Evolutionary conservation across 805 yeast species (phyloP).

Genomic region (Hanseniaspora vineae): DNA sequence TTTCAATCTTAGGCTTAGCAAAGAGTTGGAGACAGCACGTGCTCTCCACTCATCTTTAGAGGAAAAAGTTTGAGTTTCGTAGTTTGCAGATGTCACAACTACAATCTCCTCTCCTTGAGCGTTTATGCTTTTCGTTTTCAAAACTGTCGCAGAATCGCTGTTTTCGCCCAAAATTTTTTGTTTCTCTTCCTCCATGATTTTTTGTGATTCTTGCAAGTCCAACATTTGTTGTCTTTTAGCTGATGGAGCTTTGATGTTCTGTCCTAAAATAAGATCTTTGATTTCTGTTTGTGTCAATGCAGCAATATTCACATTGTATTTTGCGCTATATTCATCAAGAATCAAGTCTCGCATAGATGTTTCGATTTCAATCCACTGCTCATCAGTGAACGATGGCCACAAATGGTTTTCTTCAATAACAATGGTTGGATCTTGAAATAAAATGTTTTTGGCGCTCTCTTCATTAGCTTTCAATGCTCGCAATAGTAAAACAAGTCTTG

Average conservation of each 20-base stretch:
- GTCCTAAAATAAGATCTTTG: constrained; percentile 88
- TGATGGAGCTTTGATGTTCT: constrained; percentile 84
- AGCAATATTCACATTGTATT: constrained; percentile 73
- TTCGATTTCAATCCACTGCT: constrained; percentile 89
- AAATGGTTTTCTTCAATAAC: constrained; percentile 66
- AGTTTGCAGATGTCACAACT: constrained; percentile 82
- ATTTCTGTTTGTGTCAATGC: constrained; percentile 88
- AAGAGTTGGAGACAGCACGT: constrained; percentile 67
- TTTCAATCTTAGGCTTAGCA: constrained; percentile 60
- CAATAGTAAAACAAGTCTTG: constrained; percentile 69
- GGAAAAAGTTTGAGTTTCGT: constrained; percentile 72
- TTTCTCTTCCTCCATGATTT: constrained; percentile 29
- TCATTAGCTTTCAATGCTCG: constrained; percentile 69
- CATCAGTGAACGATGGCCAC: constrained; percentile 85
- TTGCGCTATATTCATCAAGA: constrained; percentile 69
- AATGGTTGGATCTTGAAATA: constrained; percentile 62
- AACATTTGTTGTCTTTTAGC: constrained; percentile 74
- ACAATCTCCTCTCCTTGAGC: constrained; percentile 95
- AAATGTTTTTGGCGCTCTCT: constrained; percentile 61
- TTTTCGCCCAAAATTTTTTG: constrained; percentile 31
- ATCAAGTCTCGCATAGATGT: constrained; percentile 79
- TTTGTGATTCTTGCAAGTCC: constrained; percentile 43
- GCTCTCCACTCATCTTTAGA: constrained; percentile 87
- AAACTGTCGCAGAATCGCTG: constrained; percentile 37
- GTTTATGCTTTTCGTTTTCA: constrained; percentile 71